Evolutionary conservation across 108 stramenopile genomes (phyloP), one percentile per base, ranked within the genome.

Genomic region (Conticribra guillardii): DNA sequence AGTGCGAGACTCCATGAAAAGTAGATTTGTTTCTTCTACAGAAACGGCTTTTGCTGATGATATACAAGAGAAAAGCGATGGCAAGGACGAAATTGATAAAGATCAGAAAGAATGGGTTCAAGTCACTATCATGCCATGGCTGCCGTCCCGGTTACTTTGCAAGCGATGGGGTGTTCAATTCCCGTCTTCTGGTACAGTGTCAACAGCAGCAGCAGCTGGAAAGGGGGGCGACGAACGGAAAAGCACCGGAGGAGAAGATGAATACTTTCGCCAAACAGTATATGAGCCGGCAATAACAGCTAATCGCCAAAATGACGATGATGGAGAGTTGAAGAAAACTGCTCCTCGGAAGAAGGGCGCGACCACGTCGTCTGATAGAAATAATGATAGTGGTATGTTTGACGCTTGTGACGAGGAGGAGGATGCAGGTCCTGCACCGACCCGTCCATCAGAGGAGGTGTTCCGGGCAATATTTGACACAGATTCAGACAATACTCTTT

Each of bases 1-100:
- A 34, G 76, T 81, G 2, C 54, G 53, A 53, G 80, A 76, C 37
- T 74, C 80, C 16, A 81, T 81, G 80, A 76, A 77, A 49, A 77
- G 67, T 77, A 33, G 80, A 21, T 81, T 81, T 37, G 71, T 77
- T 33, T 51, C 80, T 3, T 58, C 73, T 26, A 27, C 61, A 9
- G 52, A 18, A 11, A 24, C 28, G 62, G 32, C 21, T 16, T 32
- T 19, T 28, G 54, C 18, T n/a, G 33, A 44, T 1, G 27, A 58
- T 15, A 28, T 28, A 0, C 44, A 48, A 32, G 54, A 48, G n/a
- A 46, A 23, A 22, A 30, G 4, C 56, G 37, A 29, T 33, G 23
- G 1, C 63, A 29, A 9, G 11, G 29, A 18, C 4, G 37, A 4
- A 7, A 22, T 53, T 14, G 23, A 73, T 21, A n/a, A 47, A 46